A percentile compares a stretch with the other conserved stretches of the same genome.
Evolutionary conservation across 2,329 filamentous ascomycete species (phyloP).

Genomic region (Colletotrichum sidae): DNA sequence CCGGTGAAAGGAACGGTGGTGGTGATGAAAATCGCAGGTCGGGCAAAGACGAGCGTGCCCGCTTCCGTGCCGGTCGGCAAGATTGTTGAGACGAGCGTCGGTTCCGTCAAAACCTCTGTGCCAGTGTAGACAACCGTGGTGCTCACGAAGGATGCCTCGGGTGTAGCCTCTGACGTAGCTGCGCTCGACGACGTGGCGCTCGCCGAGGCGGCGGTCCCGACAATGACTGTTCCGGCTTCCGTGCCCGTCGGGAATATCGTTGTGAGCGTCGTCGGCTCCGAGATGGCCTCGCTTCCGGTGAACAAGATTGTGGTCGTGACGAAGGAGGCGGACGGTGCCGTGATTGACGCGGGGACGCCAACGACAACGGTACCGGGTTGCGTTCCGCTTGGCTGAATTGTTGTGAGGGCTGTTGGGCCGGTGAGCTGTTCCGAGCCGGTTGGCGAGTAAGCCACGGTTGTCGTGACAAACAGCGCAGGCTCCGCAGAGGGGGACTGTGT

Average conservation of each 20-base stretch:
- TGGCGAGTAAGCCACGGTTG: neutral
- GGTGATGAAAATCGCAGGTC: neutral
- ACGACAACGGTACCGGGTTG: neutral
- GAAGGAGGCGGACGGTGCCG: neutral
- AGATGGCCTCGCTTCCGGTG: slow-evolving; percentile 3
- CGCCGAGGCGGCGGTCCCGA: neutral
- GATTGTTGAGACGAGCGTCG: slow-evolving; percentile 18
- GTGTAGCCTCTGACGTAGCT: neutral
- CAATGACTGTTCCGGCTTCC: slow-evolving; percentile 20
- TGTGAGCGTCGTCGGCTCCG: slow-evolving; percentile 8
- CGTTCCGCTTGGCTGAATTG: slow-evolving; percentile 2
- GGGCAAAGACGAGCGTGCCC: slow-evolving; percentile 24
- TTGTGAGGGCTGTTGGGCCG: neutral
- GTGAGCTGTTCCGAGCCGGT: neutral
- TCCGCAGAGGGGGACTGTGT: neutral
- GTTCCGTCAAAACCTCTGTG: slow-evolving; percentile 2
- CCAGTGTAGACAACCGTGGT: slow-evolving; percentile 8
- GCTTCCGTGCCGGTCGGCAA: slow-evolving; percentile 5
- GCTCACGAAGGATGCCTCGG: neutral
- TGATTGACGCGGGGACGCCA: neutral
- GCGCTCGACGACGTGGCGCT: neutral
- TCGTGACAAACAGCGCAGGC: neutral
- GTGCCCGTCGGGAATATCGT: slow-evolving; percentile 20
- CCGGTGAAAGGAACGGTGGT: neutral
- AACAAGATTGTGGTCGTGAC: slow-evolving; percentile 6